These are phyloP conservation scores for Trifolium dubium DNA, from an alignment of 306 rosid species.

Conservation along the genomic window DNA sequence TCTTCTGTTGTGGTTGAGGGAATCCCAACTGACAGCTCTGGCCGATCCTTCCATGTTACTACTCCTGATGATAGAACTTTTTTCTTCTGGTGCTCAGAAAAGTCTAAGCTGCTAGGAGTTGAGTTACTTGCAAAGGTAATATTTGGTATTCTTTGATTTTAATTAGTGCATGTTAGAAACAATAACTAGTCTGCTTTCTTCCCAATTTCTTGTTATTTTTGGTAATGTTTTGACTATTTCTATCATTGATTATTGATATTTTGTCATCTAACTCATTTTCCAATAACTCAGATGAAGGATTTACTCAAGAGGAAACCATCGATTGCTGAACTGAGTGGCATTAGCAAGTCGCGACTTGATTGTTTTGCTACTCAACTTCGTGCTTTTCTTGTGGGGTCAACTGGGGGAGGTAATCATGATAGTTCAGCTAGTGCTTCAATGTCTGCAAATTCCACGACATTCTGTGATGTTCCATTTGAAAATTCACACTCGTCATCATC, in stretches of 20 bases:
- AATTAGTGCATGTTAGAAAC: slow-evolving; percentile 7
- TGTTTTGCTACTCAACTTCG: slow-evolving; percentile 92
- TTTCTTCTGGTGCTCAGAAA: slow-evolving; percentile 94
- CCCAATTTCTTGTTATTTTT: slow-evolving; percentile 8
- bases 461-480: slow-evolving; percentile 49
- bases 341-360: slow-evolving; percentile 82
- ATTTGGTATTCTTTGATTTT: slow-evolving; percentile 4
- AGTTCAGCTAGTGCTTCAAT: slow-evolving; percentile 44
- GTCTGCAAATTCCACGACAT: slow-evolving; percentile 40
- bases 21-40: slow-evolving; percentile 70
- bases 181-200: slow-evolving; percentile 11
- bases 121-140: slow-evolving; percentile 83
- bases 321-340: slow-evolving; percentile 86
- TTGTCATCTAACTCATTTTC: slow-evolving; percentile 20
- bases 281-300: slow-evolving; percentile 71
- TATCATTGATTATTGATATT: no score
- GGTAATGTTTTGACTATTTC: not conserved
- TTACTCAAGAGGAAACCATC: slow-evolving; percentile 80
- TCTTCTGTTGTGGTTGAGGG: slow-evolving; percentile 63
- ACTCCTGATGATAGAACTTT: slow-evolving; percentile 51
- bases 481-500: slow-evolving; percentile 55
- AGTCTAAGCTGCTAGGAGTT: slow-evolving; percentile 83
- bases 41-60: slow-evolving; percentile 75
- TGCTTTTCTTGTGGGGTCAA: slow-evolving; percentile 82
- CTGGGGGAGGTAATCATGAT: slow-evolving; percentile 48